Conservation (phyloP, 1,284 basidiomycete genomes). For the Papiliotrema fonsecae region DNA sequence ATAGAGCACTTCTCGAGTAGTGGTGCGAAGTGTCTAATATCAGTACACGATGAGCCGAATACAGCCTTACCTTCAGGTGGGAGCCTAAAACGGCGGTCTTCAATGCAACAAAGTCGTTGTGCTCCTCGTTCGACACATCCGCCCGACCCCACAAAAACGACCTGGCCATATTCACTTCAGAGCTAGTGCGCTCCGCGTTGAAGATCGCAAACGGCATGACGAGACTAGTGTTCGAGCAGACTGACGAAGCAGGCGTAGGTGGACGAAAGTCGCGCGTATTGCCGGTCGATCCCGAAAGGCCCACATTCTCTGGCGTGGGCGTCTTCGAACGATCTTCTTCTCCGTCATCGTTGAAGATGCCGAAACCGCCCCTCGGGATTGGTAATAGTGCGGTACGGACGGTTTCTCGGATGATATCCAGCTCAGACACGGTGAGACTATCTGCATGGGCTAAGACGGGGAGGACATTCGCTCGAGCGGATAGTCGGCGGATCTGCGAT, state of each 20-base stretch:
- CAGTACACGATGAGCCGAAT: not conserved
- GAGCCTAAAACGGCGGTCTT: constrained; percentile 26
- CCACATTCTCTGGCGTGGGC: not conserved
- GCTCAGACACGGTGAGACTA: constrained; percentile 28
- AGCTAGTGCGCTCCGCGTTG: constrained; percentile 12
- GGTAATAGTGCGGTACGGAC: constrained; percentile 25
- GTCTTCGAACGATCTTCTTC: constrained; percentile 2
- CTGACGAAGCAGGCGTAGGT: constrained; percentile 5
- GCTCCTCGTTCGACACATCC: constrained; percentile 21
- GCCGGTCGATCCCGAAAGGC: not conserved
- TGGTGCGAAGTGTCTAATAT: constrained; percentile 22
- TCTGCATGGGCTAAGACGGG: constrained; percentile 39
- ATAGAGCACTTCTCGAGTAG: constrained; percentile 40
- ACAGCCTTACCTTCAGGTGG: constrained; percentile 16
- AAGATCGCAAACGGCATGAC: constrained; percentile 22
- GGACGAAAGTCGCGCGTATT: not conserved
- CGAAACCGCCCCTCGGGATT: constrained; percentile 16
- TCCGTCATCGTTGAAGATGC: constrained; percentile 15
- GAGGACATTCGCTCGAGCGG: constrained; percentile 34
- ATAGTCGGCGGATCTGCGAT: constrained; percentile 32
- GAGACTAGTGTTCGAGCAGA: not conserved
- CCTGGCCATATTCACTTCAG: constrained; percentile 2
- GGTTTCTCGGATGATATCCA: constrained; percentile 18
- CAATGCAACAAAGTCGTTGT: constrained; percentile 29
- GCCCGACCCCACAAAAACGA: constrained; percentile 38